phyloP scores from a whole-genome alignment of 805 yeast genomes.

The Candida boidinii region DNA sequence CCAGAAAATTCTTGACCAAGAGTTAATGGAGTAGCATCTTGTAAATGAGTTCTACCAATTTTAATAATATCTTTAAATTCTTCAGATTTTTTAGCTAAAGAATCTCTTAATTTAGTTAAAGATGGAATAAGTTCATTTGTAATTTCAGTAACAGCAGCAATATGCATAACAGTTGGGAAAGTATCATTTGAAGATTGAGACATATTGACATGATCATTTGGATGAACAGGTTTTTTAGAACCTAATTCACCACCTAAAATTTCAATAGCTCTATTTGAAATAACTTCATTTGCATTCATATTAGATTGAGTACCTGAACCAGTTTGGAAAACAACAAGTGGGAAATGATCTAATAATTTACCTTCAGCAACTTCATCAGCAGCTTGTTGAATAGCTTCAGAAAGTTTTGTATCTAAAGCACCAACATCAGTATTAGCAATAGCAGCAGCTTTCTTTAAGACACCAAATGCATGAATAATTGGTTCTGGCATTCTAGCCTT shows the following conservation, averaged over 20 bases:
- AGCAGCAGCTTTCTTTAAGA: slow-evolving; percentile 91
- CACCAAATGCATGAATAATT: slow-evolving; percentile 83
- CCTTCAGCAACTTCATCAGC: slow-evolving; percentile 95
- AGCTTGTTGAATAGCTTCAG: slow-evolving; percentile 83
- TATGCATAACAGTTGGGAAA: slow-evolving; percentile 99
- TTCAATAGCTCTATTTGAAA: slow-evolving; percentile 97
- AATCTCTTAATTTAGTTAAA: slow-evolving; percentile 63
- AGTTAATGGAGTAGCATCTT: slow-evolving; percentile 97
- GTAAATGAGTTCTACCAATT: slow-evolving; percentile 98
- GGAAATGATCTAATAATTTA: slow-evolving; percentile 88
- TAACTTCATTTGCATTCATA: slow-evolving; percentile 99
- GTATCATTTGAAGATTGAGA: slow-evolving; percentile 98
- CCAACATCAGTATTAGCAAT: slow-evolving; percentile 81
- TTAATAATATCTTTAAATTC: slow-evolving; percentile 89
- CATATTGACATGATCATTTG: slow-evolving; percentile 97
- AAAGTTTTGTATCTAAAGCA: slow-evolving; percentile 70
- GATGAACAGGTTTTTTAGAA: slow-evolving; percentile 91
- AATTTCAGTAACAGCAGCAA: slow-evolving; percentile 93
- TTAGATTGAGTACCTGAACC: slow-evolving; percentile 98
- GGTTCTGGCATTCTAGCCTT: slow-evolving; percentile 91
- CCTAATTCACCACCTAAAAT: slow-evolving; percentile 88
- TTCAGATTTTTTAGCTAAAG: slow-evolving; percentile 68
- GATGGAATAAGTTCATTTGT: slow-evolving; percentile 70
- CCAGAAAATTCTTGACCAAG: slow-evolving; percentile 98
- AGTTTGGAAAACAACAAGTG: slow-evolving; percentile 96